These are phyloP conservation scores for Nyctanthes arbortristis DNA, from an alignment of 257 asterid species.

Conservation along the genomic window DNA sequence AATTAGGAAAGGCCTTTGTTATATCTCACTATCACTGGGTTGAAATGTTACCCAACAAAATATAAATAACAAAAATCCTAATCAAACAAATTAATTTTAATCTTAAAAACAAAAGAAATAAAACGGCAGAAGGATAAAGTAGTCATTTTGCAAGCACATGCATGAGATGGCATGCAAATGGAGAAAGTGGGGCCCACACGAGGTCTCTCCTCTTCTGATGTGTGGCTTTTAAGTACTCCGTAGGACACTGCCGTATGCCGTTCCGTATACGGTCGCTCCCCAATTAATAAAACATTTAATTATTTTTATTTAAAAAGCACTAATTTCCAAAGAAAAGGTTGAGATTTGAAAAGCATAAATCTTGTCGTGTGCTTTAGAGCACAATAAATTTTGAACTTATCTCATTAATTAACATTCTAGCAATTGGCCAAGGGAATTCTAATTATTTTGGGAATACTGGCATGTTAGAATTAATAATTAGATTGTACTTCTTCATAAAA, in stretches of 20 bases:
- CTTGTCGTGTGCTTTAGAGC: neutral
- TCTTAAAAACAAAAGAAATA: neutral
- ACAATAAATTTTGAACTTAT: conserved; percentile 9
- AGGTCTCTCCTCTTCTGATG: conserved; percentile 2
- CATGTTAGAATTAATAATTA: no score
- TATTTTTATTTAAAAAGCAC: neutral
- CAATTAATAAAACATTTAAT: neutral
- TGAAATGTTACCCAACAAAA: neutral
- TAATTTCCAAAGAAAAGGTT: neutral
- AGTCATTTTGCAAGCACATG: conserved; percentile 36
- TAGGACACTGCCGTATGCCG: conserved; percentile 61
- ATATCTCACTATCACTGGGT: no score
- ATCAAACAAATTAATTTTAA: no score
- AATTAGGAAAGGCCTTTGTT: neutral
- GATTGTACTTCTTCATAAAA: neutral
- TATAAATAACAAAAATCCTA: no score
- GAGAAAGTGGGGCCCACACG: conserved; percentile 29
- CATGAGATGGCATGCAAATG: conserved; percentile 41
- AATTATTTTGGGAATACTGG: neutral
- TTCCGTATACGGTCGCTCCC: conserved; percentile 71
- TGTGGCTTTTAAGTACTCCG: conserved; percentile 22
- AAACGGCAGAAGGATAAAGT: conserved; percentile 1
- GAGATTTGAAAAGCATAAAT: conserved; percentile 8
- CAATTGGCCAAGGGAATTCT: neutral
- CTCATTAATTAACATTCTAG: neutral